Base-by-base conservation (phyloP, 2,329 filamentous ascomycete species). In the Cercospora sojina region DNA sequence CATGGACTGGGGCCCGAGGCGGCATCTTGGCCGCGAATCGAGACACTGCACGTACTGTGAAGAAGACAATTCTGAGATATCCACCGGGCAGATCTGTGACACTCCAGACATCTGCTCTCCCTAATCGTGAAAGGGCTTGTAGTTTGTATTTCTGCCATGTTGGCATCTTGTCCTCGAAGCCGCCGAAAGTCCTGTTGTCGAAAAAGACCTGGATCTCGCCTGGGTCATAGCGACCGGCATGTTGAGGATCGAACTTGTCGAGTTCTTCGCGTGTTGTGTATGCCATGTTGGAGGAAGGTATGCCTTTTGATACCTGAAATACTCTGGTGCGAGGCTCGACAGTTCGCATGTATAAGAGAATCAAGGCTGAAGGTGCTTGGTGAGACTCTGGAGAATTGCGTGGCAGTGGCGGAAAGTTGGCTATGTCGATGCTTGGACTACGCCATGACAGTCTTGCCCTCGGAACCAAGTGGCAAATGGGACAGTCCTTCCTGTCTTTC, bases 141-240 rank as follows among this genome's bases (percentile, higher is more conserved):
- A 75, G 67, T 56, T 72, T 74, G 67, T 72, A 74, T 9, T 64
- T 69, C 27, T 74, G 73, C 47, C 70, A 72, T 3, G 51, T 61
- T 10, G 71, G 69, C 60, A 74, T 66, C 49, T 74, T 65, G 65
- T 76, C 74, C 10, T 75, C 68, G 29, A 67, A 66, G 18, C 68
- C 61, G 23, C 68, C 64, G 55, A 69, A 71, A 43, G 69, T 68
- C 53, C 76, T 69, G 66, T 73, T 70, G 65, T 77, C 76, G 70
- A 74, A 77, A 64, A 76, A 74, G 53, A 77, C 74, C 25, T 74
- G 68, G 27, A 77, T 68, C 31, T 70, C 66, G 49, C 76, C 76
- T 3, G 74, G 73, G 57, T 77, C 70, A 62, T 76, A 72, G 27
- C 47, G 65, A n/a, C 73, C 74, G 9, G 70, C 67, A 38, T 62